Evolutionary conservation across 2,329 filamentous ascomycete species (phyloP), one percentile per base, ranked within the genome.

Genomic region (Aspergillus alliaceus): DNA sequence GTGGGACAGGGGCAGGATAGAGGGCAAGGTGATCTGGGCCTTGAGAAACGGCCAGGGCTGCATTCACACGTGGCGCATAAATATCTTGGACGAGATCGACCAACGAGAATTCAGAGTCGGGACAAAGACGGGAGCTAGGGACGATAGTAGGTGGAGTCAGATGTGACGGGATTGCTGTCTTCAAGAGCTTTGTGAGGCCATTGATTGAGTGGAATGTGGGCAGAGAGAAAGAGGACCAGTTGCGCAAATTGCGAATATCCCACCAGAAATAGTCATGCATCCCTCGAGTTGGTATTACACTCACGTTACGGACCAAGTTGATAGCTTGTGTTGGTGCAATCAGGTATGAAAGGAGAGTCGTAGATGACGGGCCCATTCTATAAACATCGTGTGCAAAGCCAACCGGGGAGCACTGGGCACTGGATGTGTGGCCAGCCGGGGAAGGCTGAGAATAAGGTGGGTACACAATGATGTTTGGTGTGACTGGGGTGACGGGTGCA

Each of bases 221-320:
- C 11, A 90, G 79, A 63, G 85, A 90, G 83, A 97, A 97, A 65
- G 86, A 84, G 51, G 84, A 84, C 93, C 93, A 97, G 60, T 86
- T 84, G 61, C 90, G 86, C 64, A 97, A 81, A 72, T 96, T 93
- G 65, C 93, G 90, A 57, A 96, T 84, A 69, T 98, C 93, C 90
- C 91, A 97, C 93, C 93, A 98, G 75, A 93, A 96, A 78, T 96
- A 87, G 73, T 88, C 91, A 67, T 88, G 75, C 82, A 84, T 68
- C 82, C 87, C 72, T 86, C 90, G 62, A 81, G 85, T 68, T 81
- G 80, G 62, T 77, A 86, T 72, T 70, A 89, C 87, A 58, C 89
- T 90, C 64, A 93, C 85, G 64, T 88, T 90, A 69, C 89, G 89
- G 35, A 96, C 91, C 32, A 96, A 81, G 39, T 89, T 88, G 18